These are phyloP conservation scores for Phytophthora cactorum DNA, from an alignment of 352 stramenopile species.

Conservation along the genomic window DNA sequence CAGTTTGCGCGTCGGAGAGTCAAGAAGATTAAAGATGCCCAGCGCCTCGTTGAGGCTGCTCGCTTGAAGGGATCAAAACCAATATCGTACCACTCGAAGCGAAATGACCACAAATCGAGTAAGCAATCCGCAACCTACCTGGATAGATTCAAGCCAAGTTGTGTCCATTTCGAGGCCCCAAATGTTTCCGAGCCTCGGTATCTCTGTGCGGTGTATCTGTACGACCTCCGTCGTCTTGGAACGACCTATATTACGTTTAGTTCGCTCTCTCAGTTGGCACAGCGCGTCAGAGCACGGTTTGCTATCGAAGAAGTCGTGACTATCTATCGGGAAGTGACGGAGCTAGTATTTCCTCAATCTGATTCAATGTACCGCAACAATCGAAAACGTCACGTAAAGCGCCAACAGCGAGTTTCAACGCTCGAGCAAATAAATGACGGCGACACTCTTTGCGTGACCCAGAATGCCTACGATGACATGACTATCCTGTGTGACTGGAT, in stretches of 20 bases:
- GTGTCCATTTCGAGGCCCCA: neutral
- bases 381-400: slow-evolving; percentile 13
- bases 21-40: slow-evolving; percentile 28
- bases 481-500: slow-evolving; percentile 73
- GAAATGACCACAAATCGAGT: slow-evolving; percentile 1
- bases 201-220: slow-evolving; percentile 65
- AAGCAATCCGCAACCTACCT: slow-evolving; percentile 32
- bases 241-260: slow-evolving; percentile 61
- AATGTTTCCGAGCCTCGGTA: slow-evolving; percentile 18
- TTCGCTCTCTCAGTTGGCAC: slow-evolving; percentile 51
- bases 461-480: slow-evolving; percentile 73
- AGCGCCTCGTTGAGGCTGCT: slow-evolving; percentile 32
- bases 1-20: slow-evolving; percentile 38
- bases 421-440: slow-evolving; percentile 57
- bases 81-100: neutral
- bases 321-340: slow-evolving; percentile 56
- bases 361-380: neutral
- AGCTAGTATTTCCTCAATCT: slow-evolving; percentile 10
- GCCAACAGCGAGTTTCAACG: slow-evolving; percentile 43
- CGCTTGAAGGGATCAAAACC: slow-evolving; percentile 28
- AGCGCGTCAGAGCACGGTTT: slow-evolving; percentile 39
- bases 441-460: slow-evolving; percentile 65
- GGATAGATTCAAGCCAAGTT: slow-evolving; percentile 30
- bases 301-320: slow-evolving; percentile 32
- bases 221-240: slow-evolving; percentile 41